A percentile compares a stretch with the other conserved stretches of the same genome.
phyloP scores from a whole-genome alignment of 2,329 filamentous ascomycete genomes.

The Orbilia quercus region DNA sequence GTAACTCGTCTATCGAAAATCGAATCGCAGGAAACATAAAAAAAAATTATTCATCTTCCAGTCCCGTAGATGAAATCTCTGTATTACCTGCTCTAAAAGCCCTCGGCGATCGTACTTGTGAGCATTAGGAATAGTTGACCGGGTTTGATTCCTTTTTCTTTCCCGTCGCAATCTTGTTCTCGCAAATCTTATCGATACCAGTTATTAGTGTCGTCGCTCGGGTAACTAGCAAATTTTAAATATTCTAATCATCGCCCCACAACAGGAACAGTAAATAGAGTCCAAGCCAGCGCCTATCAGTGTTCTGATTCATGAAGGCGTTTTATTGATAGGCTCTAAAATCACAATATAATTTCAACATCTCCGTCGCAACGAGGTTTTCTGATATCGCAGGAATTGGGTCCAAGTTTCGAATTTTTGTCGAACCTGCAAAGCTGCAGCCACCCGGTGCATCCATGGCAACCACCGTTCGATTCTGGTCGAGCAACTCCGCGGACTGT shows the following conservation, averaged over 20 bases:
- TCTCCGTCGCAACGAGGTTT: no score
- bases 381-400: no score
- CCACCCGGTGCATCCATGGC: conserved; percentile 10
- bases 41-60: not conserved
- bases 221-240: no score
- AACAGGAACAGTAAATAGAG: no score
- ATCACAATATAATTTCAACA: no score
- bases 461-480: not conserved
- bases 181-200: conserved; percentile 1
- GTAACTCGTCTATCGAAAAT: conserved; percentile 6
- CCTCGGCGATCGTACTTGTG: conserved; percentile 15
- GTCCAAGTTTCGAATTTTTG: no score
- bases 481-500: not conserved
- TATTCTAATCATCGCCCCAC: no score
- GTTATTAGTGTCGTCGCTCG: no score
- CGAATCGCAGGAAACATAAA: not conserved
- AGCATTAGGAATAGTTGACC: conserved; percentile 22
- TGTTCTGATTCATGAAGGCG: no score
- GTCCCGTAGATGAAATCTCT: conserved; percentile 17
- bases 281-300: no score
- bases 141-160: not conserved
- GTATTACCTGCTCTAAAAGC: conserved; percentile 31
- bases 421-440: conserved; percentile 8
- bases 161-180: not conserved
- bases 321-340: no score